These are phyloP conservation scores for Yarrowia deformans DNA, from an alignment of 805 yeast genomes.

Conservation along the genomic window DNA sequence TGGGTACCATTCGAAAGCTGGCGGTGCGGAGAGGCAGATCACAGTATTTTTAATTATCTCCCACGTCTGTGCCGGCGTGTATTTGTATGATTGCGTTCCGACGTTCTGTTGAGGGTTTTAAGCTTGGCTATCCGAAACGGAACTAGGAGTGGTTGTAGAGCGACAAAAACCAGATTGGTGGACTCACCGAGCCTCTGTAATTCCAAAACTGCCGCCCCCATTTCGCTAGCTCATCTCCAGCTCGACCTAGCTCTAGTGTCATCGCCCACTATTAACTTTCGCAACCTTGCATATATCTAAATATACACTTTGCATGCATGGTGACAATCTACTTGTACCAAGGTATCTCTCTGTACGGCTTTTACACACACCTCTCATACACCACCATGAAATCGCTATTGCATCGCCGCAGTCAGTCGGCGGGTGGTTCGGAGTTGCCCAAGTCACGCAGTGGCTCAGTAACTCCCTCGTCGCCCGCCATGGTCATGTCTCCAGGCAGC, in stretches of 20 bases:
- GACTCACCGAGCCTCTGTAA: background rate
- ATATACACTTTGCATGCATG: conserved; percentile 27
- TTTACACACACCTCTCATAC: background rate
- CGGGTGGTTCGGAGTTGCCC: conserved; percentile 12
- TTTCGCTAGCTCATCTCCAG: background rate
- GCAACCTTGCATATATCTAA: conserved; percentile 13
- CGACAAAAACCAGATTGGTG: background rate
- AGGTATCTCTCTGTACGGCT: too few species aligned
- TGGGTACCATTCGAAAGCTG: background rate
- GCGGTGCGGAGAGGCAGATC: background rate
- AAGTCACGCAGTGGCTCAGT: background rate
- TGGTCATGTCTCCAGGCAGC: conserved; percentile 15
- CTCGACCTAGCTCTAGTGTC: background rate
- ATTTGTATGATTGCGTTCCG: too few species aligned
- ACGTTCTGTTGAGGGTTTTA: background rate
- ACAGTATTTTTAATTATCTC: background rate
- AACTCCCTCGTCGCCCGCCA: background rate
- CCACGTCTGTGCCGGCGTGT: background rate
- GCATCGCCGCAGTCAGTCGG: conserved; percentile 33
- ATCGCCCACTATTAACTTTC: background rate
- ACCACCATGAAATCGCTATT: conserved; percentile 23
- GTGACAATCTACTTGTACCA: too few species aligned
- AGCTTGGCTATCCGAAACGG: background rate
- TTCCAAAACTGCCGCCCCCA: background rate
- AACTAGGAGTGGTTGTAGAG: background rate